phyloP scores from a whole-genome alignment of 2,329 filamentous ascomycete species.

The Metarhizium sp. region DNA sequence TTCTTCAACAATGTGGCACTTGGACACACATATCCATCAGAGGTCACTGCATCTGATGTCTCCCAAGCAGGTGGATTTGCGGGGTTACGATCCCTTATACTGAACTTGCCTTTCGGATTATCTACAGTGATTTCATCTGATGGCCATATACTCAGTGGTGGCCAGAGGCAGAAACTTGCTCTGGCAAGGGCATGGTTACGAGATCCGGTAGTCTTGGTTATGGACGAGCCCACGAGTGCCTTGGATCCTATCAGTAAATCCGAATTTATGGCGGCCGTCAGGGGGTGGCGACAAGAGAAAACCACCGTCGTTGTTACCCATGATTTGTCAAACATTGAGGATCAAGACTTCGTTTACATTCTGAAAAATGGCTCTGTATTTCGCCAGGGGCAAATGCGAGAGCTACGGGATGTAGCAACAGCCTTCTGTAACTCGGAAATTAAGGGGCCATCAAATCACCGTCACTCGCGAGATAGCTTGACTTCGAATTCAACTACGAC shows the following conservation, averaged over 20 bases:
- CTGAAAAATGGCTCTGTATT: conserved; percentile 61
- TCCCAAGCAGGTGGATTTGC: conserved; percentile 55
- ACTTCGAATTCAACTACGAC: neutral
- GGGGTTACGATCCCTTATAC: conserved; percentile 58
- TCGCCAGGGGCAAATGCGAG: conserved; percentile 45
- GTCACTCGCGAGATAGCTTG: neutral
- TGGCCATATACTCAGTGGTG: conserved; percentile 69
- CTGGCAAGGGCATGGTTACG: conserved; percentile 70
- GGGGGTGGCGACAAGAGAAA: conserved; percentile 66
- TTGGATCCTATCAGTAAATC: conserved; percentile 64
- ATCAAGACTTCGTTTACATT: conserved; percentile 70
- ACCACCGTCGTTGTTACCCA: conserved; percentile 94
- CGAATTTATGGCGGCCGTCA: conserved; percentile 64
- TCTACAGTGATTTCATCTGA: conserved; percentile 62
- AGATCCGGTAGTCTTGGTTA: conserved; percentile 69
- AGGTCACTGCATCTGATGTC: conserved; percentile 45
- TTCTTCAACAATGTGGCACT: conserved; percentile 71
- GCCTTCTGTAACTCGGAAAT: neutral
- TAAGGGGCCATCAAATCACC: neutral
- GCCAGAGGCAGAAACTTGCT: conserved; percentile 73
- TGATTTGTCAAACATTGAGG: conserved; percentile 66
- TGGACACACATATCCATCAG: conserved; percentile 43
- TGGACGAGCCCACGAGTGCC: conserved; percentile 84
- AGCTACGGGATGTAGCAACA: neutral
- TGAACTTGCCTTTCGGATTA: conserved; percentile 57